Evolutionary conservation across 1,284 basidiomycete species (phyloP), one percentile per base, ranked within the genome.

Genomic region (Agaricales sp.): DNA sequence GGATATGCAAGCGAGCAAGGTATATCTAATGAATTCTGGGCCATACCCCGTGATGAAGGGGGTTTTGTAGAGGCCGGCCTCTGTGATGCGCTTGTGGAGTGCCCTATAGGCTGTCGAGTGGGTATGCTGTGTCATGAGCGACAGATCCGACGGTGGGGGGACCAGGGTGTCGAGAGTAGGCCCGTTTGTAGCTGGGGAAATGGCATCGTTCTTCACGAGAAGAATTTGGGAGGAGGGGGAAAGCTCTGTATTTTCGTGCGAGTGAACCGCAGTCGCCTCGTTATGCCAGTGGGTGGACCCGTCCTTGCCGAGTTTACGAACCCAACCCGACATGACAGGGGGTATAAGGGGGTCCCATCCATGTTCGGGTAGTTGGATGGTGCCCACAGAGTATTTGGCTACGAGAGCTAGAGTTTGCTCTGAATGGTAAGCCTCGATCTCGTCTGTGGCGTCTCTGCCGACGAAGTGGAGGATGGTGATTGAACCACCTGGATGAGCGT

Each of bases 401-500:
- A 99, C 81, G 44, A 76, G 69, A 20, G 69, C 67, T 48, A 81
- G 68, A 39, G 92, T 87, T 47, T 73, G 66, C 25, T 80, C 76
- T 1, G 75, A 73, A 63, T 99, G 95, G 67, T 92, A 98, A 11
- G 92, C 95, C 54, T 92, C 80, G 44, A 98, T 88, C 65, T 99
- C 95, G 69, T 96, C 90, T 2, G 86, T 81, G 0, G 93, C 95
- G 63, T 99, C 94, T 47, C 95, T 79, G 2, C 96, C 96, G 24
- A 97, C 84, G 61, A 95, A 98, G 68, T 99, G 96, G 22, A 96
- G 80, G 53, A 99, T 82, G 16, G 93, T 79, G 45, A 97, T 82
- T 12, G 80, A 68, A 49, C 95, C 94, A 41, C 95, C 96, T 0
- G 95, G 95, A 63, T 99, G 96, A 2, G 75, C 70, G 2, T 76